A percentile compares a stretch with the other conserved stretches of the same genome.
Evolutionary conservation across 495 filamentous ascomycete species (phyloP).

Genomic region (Acidiella bohemica): DNA sequence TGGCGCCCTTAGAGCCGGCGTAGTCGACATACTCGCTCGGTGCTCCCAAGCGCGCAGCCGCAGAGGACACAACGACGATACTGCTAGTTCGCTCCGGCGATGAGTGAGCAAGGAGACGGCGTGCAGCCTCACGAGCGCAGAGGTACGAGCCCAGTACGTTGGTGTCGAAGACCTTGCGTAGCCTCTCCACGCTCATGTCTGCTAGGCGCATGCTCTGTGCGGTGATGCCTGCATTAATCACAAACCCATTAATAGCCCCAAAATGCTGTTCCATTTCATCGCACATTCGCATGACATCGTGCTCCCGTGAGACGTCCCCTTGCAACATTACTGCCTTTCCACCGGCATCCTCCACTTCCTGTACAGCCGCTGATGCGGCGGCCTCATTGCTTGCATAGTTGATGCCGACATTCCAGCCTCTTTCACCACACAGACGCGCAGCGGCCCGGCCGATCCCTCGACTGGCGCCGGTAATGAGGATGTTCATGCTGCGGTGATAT

Average conservation of each 20-base stretch:
- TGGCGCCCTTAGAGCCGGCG: conserved; percentile 14
- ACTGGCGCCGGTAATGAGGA: conserved; percentile 12
- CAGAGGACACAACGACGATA: conserved; percentile 13
- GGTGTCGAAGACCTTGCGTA: conserved; percentile 10
- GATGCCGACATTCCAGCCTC: conserved; percentile 12
- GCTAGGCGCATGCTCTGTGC: conserved; percentile 6
- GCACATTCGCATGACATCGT: conserved; percentile 8
- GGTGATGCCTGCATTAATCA: conserved; percentile 14
- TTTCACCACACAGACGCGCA: conserved; percentile 1
- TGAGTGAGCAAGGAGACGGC: neutral
- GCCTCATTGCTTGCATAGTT: conserved; percentile 9
- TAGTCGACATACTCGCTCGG: conserved; percentile 15
- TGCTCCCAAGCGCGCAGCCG: conserved; percentile 5
- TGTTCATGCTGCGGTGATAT: no score
- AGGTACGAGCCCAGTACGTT: conserved; percentile 13
- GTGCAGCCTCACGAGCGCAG: conserved; percentile 9
- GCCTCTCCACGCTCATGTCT: conserved; percentile 3
- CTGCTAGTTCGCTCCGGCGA: neutral
- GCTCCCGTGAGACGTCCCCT: conserved; percentile 9
- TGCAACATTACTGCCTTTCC: conserved; percentile 5
- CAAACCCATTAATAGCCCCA: conserved; percentile 8
- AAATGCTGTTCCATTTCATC: conserved; percentile 6
- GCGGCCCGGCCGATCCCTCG: conserved; percentile 13
- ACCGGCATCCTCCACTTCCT: conserved; percentile 7
- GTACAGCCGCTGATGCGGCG: conserved; percentile 4